Evolutionary conservation across 2,329 filamentous ascomycete genomes (phyloP), one percentile per base, ranked within the genome.

Genomic region (Cladophialophora bantiana): DNA sequence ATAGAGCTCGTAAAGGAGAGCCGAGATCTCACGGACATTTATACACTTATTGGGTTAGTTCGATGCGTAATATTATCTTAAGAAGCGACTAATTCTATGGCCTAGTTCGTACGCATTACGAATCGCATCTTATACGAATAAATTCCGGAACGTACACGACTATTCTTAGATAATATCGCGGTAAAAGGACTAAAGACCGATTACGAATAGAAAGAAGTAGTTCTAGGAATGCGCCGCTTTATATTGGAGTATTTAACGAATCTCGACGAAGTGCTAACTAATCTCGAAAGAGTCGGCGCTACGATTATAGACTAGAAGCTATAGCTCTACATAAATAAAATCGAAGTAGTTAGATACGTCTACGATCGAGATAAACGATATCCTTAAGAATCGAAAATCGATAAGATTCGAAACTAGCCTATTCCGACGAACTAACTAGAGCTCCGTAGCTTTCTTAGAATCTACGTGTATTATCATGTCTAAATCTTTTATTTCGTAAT

Each of bases 1-100:
- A 59, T 59, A 7, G 18, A 59, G n/a, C 38, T 59, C 13, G 18
- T 3, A 3, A 59, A 59, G 12, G 36, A 59, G 9, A 59, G 38
- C 7, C 18, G 18, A 45, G 56, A 59, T 45, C 18, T 59, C 5
- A 45, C 32, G 13, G 36, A 4, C 0, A 59, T 59, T 32, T 45
- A 59, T 26, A 59, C 18, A 6, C 18, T 15, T 7, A 10, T 59
- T 32, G 2, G 12, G 5, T 10, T 45, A 32, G 38, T 59, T 13
- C 12, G n/a, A 4, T 59, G 31, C n/a, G 15, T 59, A 15, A 40
- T 13, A 13, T 13, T 40, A 12, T 13, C 38, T 40, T 13, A 40
- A 13, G 38, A 13, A 12, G 38, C 38, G 9, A 40, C 38, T 9
- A 40, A 40, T 15, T 40, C 38, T 15, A 13, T 40, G 4, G 38